Base-by-base conservation (phyloP, 495 filamentous ascomycete species). In the Pseudoneurospora amorphoporcata region DNA sequence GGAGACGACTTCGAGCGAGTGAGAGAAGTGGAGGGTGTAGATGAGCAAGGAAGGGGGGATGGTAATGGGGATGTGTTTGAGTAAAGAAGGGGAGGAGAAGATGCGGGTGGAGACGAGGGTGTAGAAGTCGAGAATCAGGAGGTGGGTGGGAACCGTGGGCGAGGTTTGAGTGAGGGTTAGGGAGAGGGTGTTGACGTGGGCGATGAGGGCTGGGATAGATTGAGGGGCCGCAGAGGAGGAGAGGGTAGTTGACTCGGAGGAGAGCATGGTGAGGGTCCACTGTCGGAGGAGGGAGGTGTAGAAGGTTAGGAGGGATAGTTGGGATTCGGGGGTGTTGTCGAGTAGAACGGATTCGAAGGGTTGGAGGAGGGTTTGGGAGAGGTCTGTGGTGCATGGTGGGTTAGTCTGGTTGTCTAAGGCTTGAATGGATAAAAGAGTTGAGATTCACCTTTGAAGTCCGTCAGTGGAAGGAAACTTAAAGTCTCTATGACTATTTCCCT, bases 101-200 rank as follows among this genome's bases (percentile, higher is more conserved):
- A 91, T 77, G 53, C 53, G 53, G 38, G 81, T 78, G 8, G 87
- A 84, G 2, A 87, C 80, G 42, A 83, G 78, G 73, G 90, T 88
- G 82, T 94, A 93, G 79, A 94, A 93, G 58, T 87, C 84, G 16
- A 95, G 83, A 41, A 94, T 86, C n/a, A 76, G 76, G 3, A 87
- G 86, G 75, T 80, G 76, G 1, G 85, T 83, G 71, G 76, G 74
- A 41, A 76, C 69, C 39, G 77, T 73, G 69, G 80, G 74, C 74
- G 81, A 78, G 76, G 82, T 83, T 84, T 90, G 80, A 17, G 90
- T 77, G 6, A 90, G 82, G 9, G 91, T 89, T 0, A 90, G 84
- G 37, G 87, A 82, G 39, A 95, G 83, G 17, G 85, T 81, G 73
- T 91, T 89, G 72, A 89, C 87, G 71, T 92, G 90, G 38, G 74